phyloP scores from a whole-genome alignment of 192 early-diverging fungal genomes.

The Geranomyces variabilis region DNA sequence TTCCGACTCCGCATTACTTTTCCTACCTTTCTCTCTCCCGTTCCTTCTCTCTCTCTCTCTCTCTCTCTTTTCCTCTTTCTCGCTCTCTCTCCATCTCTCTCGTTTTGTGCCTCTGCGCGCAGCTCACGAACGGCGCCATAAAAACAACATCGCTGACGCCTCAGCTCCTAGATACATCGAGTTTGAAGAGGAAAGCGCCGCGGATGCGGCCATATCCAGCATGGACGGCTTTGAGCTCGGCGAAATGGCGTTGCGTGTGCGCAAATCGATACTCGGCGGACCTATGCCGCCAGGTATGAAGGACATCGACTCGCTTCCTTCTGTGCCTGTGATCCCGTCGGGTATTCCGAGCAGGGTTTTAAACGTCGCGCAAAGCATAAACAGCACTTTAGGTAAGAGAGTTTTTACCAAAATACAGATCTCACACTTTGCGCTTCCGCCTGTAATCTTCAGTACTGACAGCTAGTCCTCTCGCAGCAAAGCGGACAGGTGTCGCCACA shows the following conservation, averaged over 20 bases:
- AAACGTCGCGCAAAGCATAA: slow-evolving; percentile 34
- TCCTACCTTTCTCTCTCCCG: slow-evolving; percentile 26
- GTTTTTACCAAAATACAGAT: too few relatives aligned
- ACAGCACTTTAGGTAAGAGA: slow-evolving; percentile 35
- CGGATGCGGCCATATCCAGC: slow-evolving; percentile 71
- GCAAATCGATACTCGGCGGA: slow-evolving; percentile 74
- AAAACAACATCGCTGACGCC: background rate
- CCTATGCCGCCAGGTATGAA: slow-evolving; percentile 81
- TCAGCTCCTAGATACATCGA: slow-evolving; percentile 70
- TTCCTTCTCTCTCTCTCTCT: slow-evolving; percentile 17
- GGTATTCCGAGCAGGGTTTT: slow-evolving; percentile 37
- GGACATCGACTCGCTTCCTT: slow-evolving; percentile 59
- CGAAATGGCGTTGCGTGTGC: slow-evolving; percentile 68
- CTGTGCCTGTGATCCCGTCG: slow-evolving; percentile 18
- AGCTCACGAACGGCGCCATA: background rate
- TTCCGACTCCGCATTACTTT: slow-evolving; percentile 6
- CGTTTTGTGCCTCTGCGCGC: background rate
- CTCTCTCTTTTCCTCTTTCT: slow-evolving; percentile 1
- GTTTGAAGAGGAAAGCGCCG: slow-evolving; percentile 61
- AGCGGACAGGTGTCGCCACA: too few relatives aligned
- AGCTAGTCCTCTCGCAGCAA: too few relatives aligned
- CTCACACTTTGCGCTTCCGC: background rate
- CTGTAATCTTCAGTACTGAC: too few relatives aligned
- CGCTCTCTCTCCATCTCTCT: background rate
- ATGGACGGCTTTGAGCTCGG: slow-evolving; percentile 83